These are phyloP conservation scores for Tuber umbilicatum DNA, from an alignment of 495 filamentous ascomycete genomes.

Conservation along the genomic window DNA sequence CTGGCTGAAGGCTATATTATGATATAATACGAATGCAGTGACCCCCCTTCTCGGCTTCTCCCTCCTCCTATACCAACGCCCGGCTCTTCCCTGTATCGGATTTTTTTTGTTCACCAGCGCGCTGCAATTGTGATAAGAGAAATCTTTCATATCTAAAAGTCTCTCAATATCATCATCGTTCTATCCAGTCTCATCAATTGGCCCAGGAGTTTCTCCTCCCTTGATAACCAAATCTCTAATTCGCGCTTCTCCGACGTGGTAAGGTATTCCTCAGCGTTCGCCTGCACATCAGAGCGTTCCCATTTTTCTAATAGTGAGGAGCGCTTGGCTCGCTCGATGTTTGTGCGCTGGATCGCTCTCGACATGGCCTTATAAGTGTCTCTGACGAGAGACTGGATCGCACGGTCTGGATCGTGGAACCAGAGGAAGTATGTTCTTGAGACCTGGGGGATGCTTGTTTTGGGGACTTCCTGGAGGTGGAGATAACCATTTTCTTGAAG, in stretches of 20 bases:
- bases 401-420: slow-evolving; percentile 74
- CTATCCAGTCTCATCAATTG: slow-evolving; percentile 78
- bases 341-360: slow-evolving; percentile 68
- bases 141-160: slow-evolving; percentile 52
- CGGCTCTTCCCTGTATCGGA: background rate
- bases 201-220: slow-evolving; percentile 67
- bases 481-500: slow-evolving; percentile 79
- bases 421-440: slow-evolving; percentile 79
- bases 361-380: slow-evolving; percentile 83
- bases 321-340: slow-evolving; percentile 61
- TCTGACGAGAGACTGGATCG: slow-evolving; percentile 58
- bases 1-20: background rate
- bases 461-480: slow-evolving; percentile 85
- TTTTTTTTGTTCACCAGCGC: background rate
- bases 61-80: background rate
- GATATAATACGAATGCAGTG: background rate
- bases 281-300: slow-evolving; percentile 73
- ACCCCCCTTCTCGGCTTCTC: background rate
- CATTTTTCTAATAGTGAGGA: slow-evolving; percentile 65
- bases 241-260: slow-evolving; percentile 58
- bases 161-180: slow-evolving; percentile 70
- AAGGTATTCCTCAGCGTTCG: slow-evolving; percentile 70
- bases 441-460: slow-evolving; percentile 67
- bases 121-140: background rate
- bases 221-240: slow-evolving; percentile 60